These are phyloP conservation scores for Teratosphaeria viscida DNA, from an alignment of 2,329 filamentous ascomycete species.

Conservation along the genomic window DNA sequence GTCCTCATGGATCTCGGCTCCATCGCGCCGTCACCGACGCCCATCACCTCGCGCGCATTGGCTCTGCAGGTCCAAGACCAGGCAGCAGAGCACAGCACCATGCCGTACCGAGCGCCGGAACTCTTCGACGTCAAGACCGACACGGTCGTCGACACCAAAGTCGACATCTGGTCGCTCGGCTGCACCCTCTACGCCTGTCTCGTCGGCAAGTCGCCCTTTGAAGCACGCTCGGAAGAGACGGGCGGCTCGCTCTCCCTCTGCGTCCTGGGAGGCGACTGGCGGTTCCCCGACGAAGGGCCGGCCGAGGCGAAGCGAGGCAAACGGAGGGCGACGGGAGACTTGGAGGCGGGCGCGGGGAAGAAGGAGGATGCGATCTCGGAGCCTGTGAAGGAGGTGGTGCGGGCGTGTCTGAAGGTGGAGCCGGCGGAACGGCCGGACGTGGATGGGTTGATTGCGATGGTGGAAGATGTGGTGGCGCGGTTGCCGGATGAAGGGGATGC, in stretches of 20 bases:
- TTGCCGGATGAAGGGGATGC: slow-evolving; percentile 47
- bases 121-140: slow-evolving; percentile 97
- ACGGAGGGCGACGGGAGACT: slow-evolving; percentile 33
- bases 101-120: slow-evolving; percentile 96
- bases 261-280: slow-evolving; percentile 87
- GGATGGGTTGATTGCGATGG: slow-evolving; percentile 67
- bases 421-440: slow-evolving; percentile 79
- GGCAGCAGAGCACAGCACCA: slow-evolving; percentile 91
- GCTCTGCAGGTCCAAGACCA: slow-evolving; percentile 89
- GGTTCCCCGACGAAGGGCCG: slow-evolving; percentile 80
- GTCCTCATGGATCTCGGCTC: slow-evolving; percentile 98
- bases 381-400: slow-evolving; percentile 74
- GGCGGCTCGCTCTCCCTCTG: slow-evolving; percentile 88
- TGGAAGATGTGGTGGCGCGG: slow-evolving; percentile 60
- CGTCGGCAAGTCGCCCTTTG: slow-evolving; percentile 93
- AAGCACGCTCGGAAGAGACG: slow-evolving; percentile 90
- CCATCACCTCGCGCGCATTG: slow-evolving; percentile 80
- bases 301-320: slow-evolving; percentile 46
- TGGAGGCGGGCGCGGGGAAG: slow-evolving; percentile 13
- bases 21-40: slow-evolving; percentile 72
- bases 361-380: slow-evolving; percentile 59
- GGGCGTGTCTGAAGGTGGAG: slow-evolving; percentile 78
- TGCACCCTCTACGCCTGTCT: slow-evolving; percentile 97
- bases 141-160: slow-evolving; percentile 83
- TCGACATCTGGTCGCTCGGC: slow-evolving; percentile 94